A percentile compares a stretch with the other conserved stretches of the same genome.
Conservation (phyloP, 768 basidiomycete species). For the Suillus subluteus region DNA sequence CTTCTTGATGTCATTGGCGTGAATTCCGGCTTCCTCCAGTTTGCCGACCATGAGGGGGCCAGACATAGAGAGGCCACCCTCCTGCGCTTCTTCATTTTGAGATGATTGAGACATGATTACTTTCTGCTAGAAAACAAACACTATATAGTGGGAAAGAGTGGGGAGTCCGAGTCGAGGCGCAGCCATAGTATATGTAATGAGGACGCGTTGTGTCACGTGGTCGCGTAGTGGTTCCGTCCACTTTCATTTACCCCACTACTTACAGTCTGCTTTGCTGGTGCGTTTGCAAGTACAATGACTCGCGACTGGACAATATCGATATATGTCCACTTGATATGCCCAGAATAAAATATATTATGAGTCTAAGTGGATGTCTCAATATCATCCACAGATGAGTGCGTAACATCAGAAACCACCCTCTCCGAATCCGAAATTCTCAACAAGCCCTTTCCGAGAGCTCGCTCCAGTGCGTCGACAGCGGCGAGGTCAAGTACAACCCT, state of each 20-base stretch:
- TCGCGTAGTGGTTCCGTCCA: conserved; percentile 18
- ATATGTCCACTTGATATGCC: not conserved
- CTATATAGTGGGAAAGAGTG: not conserved
- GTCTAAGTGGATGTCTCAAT: conserved; percentile 5
- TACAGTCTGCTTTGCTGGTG: not conserved
- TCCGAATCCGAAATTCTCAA: conserved; percentile 11
- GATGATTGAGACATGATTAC: conserved; percentile 50
- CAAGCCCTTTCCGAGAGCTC: conserved; percentile 51
- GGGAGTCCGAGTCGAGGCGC: not conserved
- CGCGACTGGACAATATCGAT: not conserved
- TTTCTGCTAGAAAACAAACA: conserved; percentile 1
- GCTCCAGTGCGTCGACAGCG: conserved; percentile 81
- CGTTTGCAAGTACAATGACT: not conserved
- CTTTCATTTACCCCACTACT: not conserved
- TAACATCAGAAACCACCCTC: conserved; percentile 13
- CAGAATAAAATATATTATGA: not conserved
- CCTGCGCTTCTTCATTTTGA: conserved; percentile 53
- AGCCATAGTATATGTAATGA: conserved; percentile 4
- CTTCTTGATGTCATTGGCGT: conserved; percentile 92
- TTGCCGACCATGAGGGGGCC: conserved; percentile 88
- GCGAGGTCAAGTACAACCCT: conserved; percentile 80
- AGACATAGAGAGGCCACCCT: conserved; percentile 52
- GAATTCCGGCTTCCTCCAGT: conserved; percentile 86
- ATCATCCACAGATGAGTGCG: not conserved
- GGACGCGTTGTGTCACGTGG: conserved; percentile 38